Evolutionary conservation across 352 stramenopile species (phyloP).

Genomic region (Globisporangium cylindrosporum): DNA sequence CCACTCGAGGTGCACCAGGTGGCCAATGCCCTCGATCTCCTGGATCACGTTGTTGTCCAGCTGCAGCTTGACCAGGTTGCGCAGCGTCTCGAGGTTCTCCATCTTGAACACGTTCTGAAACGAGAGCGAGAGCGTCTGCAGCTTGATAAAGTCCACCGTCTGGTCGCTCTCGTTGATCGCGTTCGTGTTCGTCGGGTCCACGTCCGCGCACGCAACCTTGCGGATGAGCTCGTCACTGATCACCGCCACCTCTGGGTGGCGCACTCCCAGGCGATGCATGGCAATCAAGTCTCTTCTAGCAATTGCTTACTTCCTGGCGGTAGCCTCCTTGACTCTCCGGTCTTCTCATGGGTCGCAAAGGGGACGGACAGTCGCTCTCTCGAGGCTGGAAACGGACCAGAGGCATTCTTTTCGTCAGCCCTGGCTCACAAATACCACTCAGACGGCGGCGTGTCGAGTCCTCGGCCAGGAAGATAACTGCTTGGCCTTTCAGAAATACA

Average conservation of each 20-base stretch:
- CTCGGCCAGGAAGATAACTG: neutral
- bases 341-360: neutral
- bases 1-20: constrained; percentile 89
- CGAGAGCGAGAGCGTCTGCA: constrained; percentile 82
- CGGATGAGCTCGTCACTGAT: constrained; percentile 82
- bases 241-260: constrained; percentile 72
- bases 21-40: constrained; percentile 84
- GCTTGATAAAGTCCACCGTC: constrained; percentile 71
- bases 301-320: neutral
- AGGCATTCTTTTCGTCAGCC: neutral
- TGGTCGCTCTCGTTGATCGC: constrained; percentile 62
- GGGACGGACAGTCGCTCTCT: neutral
- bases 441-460: neutral
- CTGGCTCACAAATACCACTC: neutral
- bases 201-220: constrained; percentile 52
- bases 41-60: constrained; percentile 95
- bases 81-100: constrained; percentile 92
- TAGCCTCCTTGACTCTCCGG: neutral
- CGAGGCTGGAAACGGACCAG: neutral
- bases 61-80: constrained; percentile 87
- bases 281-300: neutral
- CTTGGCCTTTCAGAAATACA: neutral
- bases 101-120: constrained; percentile 94
- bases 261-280: constrained; percentile 75
- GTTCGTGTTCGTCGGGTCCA: constrained; percentile 67